Percentiles rank a stretch among this genome's conserved stretches.
Conservation (phyloP, 371 early-diverging fungal genomes). For the Paraphysoderma sedebokerense region DNA sequence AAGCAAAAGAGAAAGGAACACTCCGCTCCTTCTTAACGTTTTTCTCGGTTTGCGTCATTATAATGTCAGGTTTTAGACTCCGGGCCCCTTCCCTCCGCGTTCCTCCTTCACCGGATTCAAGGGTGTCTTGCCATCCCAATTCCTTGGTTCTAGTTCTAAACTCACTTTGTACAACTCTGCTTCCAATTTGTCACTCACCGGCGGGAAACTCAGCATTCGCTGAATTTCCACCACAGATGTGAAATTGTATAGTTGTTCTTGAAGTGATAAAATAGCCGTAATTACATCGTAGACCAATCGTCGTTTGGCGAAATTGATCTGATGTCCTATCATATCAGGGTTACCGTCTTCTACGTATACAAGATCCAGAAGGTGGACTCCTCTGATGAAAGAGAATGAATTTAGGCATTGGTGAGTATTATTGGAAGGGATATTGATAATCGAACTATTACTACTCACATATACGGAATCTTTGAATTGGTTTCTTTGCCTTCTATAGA, state of each 20-base stretch:
- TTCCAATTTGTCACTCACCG: background rate
- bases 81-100: too few species aligned
- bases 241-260: conserved; percentile 6
- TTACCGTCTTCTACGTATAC: conserved; percentile 21
- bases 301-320: conserved; percentile 17
- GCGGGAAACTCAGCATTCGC: background rate
- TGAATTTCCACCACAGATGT: background rate
- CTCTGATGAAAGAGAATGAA: conserved; percentile 10
- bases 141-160: background rate
- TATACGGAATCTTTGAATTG: background rate
- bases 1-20: too few species aligned
- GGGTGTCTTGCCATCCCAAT: background rate
- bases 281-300: conserved; percentile 12
- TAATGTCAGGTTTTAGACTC: too few species aligned
- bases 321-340: conserved; percentile 9
- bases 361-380: conserved; percentile 3
- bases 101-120: too few species aligned
- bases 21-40: too few species aligned
- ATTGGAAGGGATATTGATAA: too few species aligned
- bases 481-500: too few species aligned
- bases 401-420: too few species aligned
- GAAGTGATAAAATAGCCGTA: conserved; percentile 8
- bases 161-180: background rate
- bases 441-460: background rate
- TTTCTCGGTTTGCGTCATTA: too few species aligned